Base-by-base conservation (phyloP, 2,329 filamentous ascomycete genomes). In the Phoma sp. region DNA sequence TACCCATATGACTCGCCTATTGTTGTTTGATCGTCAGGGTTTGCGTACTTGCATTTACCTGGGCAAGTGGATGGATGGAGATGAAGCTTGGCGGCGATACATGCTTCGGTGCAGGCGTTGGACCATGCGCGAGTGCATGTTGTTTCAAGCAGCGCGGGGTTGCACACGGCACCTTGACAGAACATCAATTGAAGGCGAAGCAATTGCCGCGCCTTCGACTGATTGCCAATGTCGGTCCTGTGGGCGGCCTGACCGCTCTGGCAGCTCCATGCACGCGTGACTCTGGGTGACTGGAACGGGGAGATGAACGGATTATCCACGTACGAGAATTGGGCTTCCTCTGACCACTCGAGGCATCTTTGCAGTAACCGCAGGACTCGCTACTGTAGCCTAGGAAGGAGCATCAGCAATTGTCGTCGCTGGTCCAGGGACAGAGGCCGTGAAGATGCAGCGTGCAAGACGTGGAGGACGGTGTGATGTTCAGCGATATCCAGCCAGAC, bases 341-440 rank as follows among this genome's bases (percentile, higher is more conserved):
- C 67, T 74, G 73, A 77, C 78, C 78, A 71, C 75, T 74, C 38
- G 76, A 68, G 59, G 73, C 69, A 58, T 74, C 68, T 74, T 80
- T 81, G 75, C 80, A 82, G 66, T 82, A 82, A 48, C 80, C 80
- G 67, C 80, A 82, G 55, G 77, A 76, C 61, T 78, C 75, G 54
- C 71, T 72, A 60, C 78, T 76, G 67, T 81, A 82, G 66, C 79
- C 80, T 81, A 52, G 23, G 42, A 57, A 50, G 47, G 47, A 47
- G 47, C 51, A 54, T 54, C 51, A 57, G 46, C 46, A 68, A 62
- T 60, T 48, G 52, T 38, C 34, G 54, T 49, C 47, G 56, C 40
- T 29, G 33, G 47, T 33, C 45, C 47, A 51, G 52, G 47, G 48
- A 26, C 38, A 21, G 34, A 45, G 38, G 42, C 46, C 11, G 53